Percentiles rank a stretch among this genome's conserved stretches.
Conservation (phyloP, 2,329 filamentous ascomycete species). For the Microcera coccophila region DNA sequence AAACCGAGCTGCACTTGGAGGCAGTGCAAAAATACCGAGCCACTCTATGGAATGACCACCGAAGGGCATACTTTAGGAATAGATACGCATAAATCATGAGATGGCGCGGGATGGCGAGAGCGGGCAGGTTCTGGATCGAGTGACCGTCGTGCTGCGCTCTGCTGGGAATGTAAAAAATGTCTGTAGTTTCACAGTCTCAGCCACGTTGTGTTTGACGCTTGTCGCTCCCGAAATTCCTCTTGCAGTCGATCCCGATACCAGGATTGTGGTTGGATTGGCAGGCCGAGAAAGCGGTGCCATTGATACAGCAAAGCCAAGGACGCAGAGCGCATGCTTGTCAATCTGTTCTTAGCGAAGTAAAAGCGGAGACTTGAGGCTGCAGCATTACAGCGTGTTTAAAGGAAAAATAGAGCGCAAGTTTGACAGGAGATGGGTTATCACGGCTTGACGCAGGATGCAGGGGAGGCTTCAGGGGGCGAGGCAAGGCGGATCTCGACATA, state of each 20-base stretch:
- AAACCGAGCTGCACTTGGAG: slow-evolving; percentile 22
- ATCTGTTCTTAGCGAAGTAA: not conserved
- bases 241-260: slow-evolving; percentile 6
- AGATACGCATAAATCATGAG: slow-evolving; percentile 37
- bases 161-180: slow-evolving; percentile 41
- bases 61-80: slow-evolving; percentile 40
- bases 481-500: too few relatives aligned
- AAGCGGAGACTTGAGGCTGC: too few relatives aligned
- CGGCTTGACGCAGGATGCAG: too few relatives aligned
- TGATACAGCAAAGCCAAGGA: not conserved
- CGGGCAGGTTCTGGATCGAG: slow-evolving; percentile 27
- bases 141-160: slow-evolving; percentile 38
- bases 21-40: slow-evolving; percentile 32
- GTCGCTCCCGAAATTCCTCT: slow-evolving; percentile 5
- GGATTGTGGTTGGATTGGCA: slow-evolving; percentile 1
- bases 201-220: not conserved
- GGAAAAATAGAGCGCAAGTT: too few relatives aligned
- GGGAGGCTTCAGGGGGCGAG: too few relatives aligned
- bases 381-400: too few relatives aligned
- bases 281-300: slow-evolving; percentile 2
- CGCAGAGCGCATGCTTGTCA: not conserved
- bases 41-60: slow-evolving; percentile 39
- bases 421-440: too few relatives aligned
- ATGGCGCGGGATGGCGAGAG: slow-evolving; percentile 18
- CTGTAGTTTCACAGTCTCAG: slow-evolving; percentile 39